Conservation (phyloP, 1,284 basidiomycete genomes). For the Cystobasidiaceae sp. region DNA sequence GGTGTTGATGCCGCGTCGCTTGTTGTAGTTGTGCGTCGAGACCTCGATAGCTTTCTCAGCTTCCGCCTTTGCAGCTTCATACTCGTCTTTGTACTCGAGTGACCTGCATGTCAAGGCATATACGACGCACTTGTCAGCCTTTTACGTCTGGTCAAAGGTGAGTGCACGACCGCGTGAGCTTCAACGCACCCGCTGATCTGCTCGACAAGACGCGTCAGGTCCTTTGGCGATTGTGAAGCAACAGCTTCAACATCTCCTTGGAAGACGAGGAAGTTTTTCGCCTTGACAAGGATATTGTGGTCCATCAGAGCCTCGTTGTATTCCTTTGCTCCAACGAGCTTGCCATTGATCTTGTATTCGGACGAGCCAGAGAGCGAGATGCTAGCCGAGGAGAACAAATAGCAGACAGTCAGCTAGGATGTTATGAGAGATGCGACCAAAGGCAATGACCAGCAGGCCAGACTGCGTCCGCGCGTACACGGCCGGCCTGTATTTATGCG, state of each 20-base stretch:
- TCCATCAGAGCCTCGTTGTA: constrained; percentile 79
- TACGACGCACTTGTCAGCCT: no score
- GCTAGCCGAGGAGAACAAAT: constrained; percentile 49
- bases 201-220: constrained; percentile 85
- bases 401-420: neutral
- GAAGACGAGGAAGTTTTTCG: constrained; percentile 99
- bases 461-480: no score
- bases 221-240: constrained; percentile 86
- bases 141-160: no score
- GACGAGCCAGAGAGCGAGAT: constrained; percentile 80
- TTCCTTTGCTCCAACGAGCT: constrained; percentile 69
- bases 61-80: constrained; percentile 78
- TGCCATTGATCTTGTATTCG: constrained; percentile 78
- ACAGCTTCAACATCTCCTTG: constrained; percentile 98
- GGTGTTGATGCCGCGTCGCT: constrained; percentile 82
- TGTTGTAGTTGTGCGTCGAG: constrained; percentile 88
- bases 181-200: constrained; percentile 79
- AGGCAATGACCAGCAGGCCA: no score
- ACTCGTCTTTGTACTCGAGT: constrained; percentile 78
- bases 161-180: no score
- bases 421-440: no score
- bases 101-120: no score
- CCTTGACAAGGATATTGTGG: constrained; percentile 96
- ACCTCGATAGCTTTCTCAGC: constrained; percentile 88
- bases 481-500: no score